These are phyloP conservation scores for Aspergillus mulundensis DNA, from an alignment of 495 filamentous ascomycete species.

Conservation along the genomic window DNA sequence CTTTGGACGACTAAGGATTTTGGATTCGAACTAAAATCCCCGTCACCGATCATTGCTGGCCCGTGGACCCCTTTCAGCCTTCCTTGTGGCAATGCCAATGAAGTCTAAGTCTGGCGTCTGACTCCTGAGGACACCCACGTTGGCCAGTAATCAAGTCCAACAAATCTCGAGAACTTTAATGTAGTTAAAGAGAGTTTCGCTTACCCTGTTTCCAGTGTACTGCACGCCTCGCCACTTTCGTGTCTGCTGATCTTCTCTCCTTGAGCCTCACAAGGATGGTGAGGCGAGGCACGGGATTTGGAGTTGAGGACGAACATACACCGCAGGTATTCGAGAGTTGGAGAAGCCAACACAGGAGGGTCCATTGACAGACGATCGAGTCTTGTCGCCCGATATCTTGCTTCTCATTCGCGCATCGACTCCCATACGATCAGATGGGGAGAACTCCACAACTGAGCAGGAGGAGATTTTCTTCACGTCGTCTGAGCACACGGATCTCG, in stretches of 20 bases:
- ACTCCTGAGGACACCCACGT: not conserved
- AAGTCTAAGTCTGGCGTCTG: not conserved
- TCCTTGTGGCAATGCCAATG: slow-evolving; percentile 1
- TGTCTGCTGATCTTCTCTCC: not conserved
- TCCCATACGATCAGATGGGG: not conserved
- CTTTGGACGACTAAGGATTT: not conserved
- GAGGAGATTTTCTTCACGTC: not conserved
- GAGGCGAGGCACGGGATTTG: not conserved
- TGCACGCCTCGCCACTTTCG: not conserved
- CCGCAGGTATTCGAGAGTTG: not conserved
- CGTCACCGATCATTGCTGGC: not conserved
- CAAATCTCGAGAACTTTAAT: not conserved
- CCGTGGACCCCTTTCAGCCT: not conserved
- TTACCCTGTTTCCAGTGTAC: not conserved
- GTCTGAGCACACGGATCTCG: not conserved
- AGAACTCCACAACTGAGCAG: not conserved
- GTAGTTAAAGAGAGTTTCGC: not conserved
- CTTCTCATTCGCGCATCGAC: not conserved
- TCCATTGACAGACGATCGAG: not conserved
- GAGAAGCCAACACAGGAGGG: not conserved
- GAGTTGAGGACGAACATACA: not conserved
- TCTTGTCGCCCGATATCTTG: not conserved
- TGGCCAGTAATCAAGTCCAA: not conserved
- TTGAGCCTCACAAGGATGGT: not conserved
- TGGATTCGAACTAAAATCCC: not conserved